Percentiles rank a stretch among this genome's conserved stretches.
Evolutionary conservation across 768 basidiomycete genomes (phyloP).

Genomic region (Tulasnella calospora): DNA sequence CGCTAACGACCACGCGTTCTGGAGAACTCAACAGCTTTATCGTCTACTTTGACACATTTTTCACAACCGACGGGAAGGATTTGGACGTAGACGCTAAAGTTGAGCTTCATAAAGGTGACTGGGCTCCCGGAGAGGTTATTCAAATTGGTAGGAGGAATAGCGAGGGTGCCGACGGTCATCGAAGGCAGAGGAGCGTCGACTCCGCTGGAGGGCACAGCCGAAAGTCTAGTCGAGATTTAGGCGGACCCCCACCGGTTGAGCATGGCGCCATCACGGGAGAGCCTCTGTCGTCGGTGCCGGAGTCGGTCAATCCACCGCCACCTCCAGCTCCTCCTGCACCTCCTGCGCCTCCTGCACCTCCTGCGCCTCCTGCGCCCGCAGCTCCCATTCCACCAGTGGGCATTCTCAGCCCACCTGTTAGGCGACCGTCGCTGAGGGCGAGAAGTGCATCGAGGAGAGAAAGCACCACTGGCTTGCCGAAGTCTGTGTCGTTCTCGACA

Average conservation of each 20-base stretch:
- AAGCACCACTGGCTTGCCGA: conserved; percentile 44
- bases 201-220: conserved; percentile 23
- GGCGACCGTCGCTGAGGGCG: conserved; percentile 4
- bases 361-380: neutral
- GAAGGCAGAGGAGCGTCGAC: conserved; percentile 17
- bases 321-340: conserved; percentile 11
- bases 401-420: neutral
- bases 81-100: conserved; percentile 51
- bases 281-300: neutral
- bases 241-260: neutral
- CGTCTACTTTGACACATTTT: conserved; percentile 94
- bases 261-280: conserved; percentile 6
- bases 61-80: conserved; percentile 56
- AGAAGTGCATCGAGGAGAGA: conserved; percentile 26
- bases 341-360: conserved; percentile 3
- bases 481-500: conserved; percentile 59
- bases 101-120: conserved; percentile 32
- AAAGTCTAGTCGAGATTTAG: conserved; percentile 27
- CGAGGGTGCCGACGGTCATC: conserved; percentile 19
- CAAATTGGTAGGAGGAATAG: conserved; percentile 23
- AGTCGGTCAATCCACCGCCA: conserved; percentile 18
- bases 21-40: conserved; percentile 71
- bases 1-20: conserved; percentile 49
- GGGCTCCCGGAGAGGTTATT: conserved; percentile 29
- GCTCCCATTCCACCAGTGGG: neutral